Evolutionary conservation across 1,284 basidiomycete genomes (phyloP).

Genomic region (Ustilago bromivora): DNA sequence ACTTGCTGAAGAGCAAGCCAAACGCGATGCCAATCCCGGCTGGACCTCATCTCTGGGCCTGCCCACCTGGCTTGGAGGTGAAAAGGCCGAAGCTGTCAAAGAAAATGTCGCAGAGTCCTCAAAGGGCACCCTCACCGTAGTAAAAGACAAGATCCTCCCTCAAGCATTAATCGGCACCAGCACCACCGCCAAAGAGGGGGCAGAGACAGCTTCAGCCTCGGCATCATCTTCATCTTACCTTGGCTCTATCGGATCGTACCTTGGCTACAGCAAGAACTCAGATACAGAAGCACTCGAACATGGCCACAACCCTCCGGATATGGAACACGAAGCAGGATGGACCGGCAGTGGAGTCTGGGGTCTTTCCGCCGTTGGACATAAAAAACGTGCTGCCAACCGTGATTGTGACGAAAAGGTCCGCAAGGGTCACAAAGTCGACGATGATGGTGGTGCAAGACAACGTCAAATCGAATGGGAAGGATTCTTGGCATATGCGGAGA

Average conservation of each 20-base stretch:
- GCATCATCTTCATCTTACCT: conserved; percentile 24
- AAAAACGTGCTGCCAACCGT: conserved; percentile 52
- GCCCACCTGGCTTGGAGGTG: conserved; percentile 45
- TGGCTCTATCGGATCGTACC: conserved; percentile 36
- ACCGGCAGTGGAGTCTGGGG: conserved; percentile 68
- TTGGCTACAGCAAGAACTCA: conserved; percentile 34
- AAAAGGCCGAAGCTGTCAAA: conserved; percentile 10
- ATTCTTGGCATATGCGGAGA: conserved; percentile 67
- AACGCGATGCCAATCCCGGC: conserved; percentile 11
- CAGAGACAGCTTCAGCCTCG: conserved; percentile 11
- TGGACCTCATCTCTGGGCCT: conserved; percentile 31
- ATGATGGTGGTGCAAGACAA: conserved; percentile 59
- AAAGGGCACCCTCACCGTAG: conserved; percentile 26
- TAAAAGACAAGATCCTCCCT: conserved; percentile 41
- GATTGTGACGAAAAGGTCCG: conserved; percentile 45
- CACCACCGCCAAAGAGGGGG: conserved; percentile 5
- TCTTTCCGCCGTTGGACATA: conserved; percentile 58
- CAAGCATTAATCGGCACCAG: conserved; percentile 8
- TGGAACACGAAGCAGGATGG: conserved; percentile 68
- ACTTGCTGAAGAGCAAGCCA: conserved; percentile 25
- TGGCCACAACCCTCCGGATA: conserved; percentile 46
- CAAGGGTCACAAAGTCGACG: conserved; percentile 49
- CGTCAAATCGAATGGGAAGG: conserved; percentile 69
- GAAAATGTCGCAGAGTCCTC: conserved; percentile 10
- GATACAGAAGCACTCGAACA: conserved; percentile 17